Conservation (phyloP, 1,284 basidiomycete species). For the Microbotryum violaceum region DNA sequence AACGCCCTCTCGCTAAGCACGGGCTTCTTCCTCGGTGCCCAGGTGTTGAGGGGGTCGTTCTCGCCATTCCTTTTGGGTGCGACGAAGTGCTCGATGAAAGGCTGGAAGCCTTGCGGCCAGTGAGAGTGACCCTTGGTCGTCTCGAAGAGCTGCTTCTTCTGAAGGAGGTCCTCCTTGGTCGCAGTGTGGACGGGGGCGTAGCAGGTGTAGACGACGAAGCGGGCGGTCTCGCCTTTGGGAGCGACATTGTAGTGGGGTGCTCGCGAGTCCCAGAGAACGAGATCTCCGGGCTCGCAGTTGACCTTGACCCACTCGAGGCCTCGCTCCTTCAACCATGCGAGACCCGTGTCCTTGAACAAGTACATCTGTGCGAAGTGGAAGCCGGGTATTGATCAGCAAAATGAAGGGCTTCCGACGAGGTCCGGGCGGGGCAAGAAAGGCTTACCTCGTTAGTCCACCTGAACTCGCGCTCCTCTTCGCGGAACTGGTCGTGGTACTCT, state of each 20-base stretch:
- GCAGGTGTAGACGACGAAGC: conserved; percentile 16
- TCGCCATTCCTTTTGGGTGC: conserved; percentile 15
- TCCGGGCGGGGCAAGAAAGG: too few species aligned
- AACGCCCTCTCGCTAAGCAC: conserved; percentile 17
- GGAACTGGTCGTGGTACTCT: too few species aligned
- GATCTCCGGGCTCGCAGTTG: conserved; percentile 12
- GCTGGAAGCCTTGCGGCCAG: conserved; percentile 18
- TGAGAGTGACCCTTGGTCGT: conserved; percentile 15
- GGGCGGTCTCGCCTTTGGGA: conserved; percentile 5
- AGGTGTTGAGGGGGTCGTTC: conserved; percentile 15
- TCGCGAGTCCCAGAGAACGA: conserved; percentile 18
- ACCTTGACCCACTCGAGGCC: conserved; percentile 14
- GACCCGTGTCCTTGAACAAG: background rate
- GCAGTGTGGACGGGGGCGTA: conserved; percentile 12
- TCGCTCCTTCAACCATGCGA: conserved; percentile 1
- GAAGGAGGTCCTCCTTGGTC: conserved; percentile 14
- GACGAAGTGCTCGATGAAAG: conserved; percentile 1
- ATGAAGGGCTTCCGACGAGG: too few species aligned
- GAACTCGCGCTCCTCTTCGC: too few species aligned
- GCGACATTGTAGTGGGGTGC: conserved; percentile 14
- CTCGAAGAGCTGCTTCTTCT: conserved; percentile 18
- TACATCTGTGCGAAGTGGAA: background rate
- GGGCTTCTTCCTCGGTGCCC: conserved; percentile 10
- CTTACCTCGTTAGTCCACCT: too few species aligned
- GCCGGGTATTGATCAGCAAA: background rate